Base-by-base conservation (phyloP, 441 rosid species). In the Gossypium davidsonii region DNA sequence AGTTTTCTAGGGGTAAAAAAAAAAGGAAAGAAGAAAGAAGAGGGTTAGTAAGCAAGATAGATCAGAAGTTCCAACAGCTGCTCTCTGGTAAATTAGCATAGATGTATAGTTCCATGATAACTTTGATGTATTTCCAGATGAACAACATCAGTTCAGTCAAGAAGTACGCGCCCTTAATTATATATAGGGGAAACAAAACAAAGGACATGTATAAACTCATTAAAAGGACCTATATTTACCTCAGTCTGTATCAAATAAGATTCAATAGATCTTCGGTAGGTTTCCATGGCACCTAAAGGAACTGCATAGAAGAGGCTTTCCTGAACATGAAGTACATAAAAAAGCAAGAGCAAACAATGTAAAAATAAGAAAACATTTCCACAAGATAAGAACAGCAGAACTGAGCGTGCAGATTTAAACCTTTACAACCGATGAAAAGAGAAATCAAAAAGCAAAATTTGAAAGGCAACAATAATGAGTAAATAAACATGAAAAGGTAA, bases 301-400 rank as follows among this genome's bases (percentile, higher is more conserved):
- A 96, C 86, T 14, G 91, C 92, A 82, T 92, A 94, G 83, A 92
- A 96, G 67, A 96, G 90, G 86, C 90, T 92, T 82, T 92, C 94
- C 99, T 96, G 96, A 77, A 83, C 77, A 72, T 61, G 46, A 80
- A 52, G 76, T 71, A 72, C 59, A 65, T 25, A 76, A 71, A 34
- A 14, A 68, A 58, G 26, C 57, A 5, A 52, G 49, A 67, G 62
- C 69, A 61, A 14, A 60, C 11, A 58, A 57, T 8, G n/a, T 15
- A 4, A 46, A 23, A 1, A 26, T 9, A 46, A 37, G 74, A 14
- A 48, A 48, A 6, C 37, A 72, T 61, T 31, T 17, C 39, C 48
- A 48, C 21, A 53, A 65, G n/a, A 52, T 39, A 55, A 64, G 20
- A 39, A 39, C 31, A 17, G 17, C 23, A 64, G 58, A 74, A 53